Evolutionary conservation across 768 basidiomycete species (phyloP), one percentile per base, ranked within the genome.

Genomic region (Peribolospora kevripleyi): DNA sequence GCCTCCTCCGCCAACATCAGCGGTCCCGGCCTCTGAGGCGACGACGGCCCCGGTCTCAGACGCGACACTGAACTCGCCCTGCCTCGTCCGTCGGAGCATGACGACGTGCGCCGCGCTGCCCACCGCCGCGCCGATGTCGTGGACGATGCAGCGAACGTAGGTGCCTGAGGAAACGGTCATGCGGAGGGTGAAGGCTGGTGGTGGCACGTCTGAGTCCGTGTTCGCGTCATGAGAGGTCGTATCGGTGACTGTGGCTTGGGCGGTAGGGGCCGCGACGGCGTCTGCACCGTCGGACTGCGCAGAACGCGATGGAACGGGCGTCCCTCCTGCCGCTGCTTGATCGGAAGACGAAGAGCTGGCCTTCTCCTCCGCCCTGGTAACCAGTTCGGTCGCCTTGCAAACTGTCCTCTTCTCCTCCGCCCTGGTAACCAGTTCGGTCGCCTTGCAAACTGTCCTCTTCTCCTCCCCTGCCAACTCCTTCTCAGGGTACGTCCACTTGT

Each of bases 141-240:
- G 87, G 47, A 90, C 81, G 60, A 98, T 81, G 1, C 83, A 88
- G 51, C 93, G 81, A 54, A 98, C 90, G 63, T 98, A 98, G 10
- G 93, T 97, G 46, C 93, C 93, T 38, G 84, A 83, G 7, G 88
- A 90, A 5, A 97, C 93, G 58, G 74, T 81, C 88, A 98, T 91
- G 54, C 75, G 76, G 59, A 98, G 71, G 7, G 81, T 79, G 66
- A 97, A 93, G 25, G 81, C 81, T 0, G 80, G 74, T 1, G 90
- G 84, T 38, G 38, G 3, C 36, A 25, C 25, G 25, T 25, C 25
- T 25, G 25, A 1, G 25, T 25, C 25, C 43, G 7, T 7, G 43
- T 45, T 13, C 43, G 43, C 43, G 43, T 7, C 43, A 13, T 7
- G 43, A 7, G 43, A 7, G 43, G 43, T 13, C 43, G 43, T 45